Conservation (phyloP, 345 rosid genomes). For the Citrus reticulata region DNA sequence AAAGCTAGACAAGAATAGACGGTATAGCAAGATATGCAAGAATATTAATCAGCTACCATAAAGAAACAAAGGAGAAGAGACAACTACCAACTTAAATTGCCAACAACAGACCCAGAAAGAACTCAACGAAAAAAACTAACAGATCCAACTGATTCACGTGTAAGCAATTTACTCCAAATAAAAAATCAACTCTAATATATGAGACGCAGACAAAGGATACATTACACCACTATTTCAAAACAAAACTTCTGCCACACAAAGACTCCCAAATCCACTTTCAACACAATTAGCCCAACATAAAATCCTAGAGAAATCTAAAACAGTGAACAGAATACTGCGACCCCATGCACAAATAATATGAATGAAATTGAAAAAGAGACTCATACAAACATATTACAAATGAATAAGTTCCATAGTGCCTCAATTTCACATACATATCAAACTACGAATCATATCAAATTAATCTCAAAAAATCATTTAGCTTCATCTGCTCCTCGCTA, state of each 20-base stretch:
- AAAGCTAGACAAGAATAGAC: neutral
- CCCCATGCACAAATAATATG: neutral
- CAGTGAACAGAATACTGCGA: neutral
- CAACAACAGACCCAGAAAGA: neutral
- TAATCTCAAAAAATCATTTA: too few relatives aligned
- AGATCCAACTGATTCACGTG: neutral
- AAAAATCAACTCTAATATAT: neutral
- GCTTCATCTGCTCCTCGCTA: neutral
- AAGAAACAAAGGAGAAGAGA: neutral
- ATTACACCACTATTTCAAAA: neutral
- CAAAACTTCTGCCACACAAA: neutral
- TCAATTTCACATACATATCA: neutral
- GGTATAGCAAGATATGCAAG: neutral
- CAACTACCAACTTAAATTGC: neutral
- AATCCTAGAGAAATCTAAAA: neutral
- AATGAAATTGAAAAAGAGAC: neutral
- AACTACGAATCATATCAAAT: neutral
- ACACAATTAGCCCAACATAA: neutral
- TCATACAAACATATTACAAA: neutral
- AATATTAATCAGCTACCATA: neutral
- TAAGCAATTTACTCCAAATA: neutral
- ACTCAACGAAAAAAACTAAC: neutral
- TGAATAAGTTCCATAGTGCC: neutral
- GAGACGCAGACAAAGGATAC: neutral
- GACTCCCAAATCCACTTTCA: slow-evolving; percentile 2